Percentiles rank a stretch among this genome's conserved stretches.
Conservation (phyloP, 2,329 filamentous ascomycete species). For the Trichoderma endophyticum region DNA sequence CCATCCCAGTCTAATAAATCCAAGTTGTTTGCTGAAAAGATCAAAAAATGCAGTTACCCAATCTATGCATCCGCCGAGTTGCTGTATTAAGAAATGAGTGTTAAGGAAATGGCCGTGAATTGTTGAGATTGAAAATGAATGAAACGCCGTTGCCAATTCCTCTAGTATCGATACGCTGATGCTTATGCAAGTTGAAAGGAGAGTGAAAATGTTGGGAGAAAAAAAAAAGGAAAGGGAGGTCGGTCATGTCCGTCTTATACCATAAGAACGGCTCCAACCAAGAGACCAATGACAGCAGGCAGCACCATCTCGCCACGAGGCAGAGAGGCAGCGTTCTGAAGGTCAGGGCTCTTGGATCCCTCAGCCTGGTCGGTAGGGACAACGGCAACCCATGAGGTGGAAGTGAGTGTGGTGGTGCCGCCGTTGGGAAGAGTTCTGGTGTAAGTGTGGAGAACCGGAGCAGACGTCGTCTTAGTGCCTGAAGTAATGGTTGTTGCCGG, state of each 20-base stretch:
- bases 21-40: not conserved
- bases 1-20: slow-evolving; percentile 19
- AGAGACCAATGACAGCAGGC: slow-evolving; percentile 28
- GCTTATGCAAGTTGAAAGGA: not conserved
- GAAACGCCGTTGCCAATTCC: slow-evolving; percentile 16
- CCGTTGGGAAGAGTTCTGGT: slow-evolving; percentile 48
- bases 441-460: slow-evolving; percentile 37
- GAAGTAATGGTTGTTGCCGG: slow-evolving; percentile 31
- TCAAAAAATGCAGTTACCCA: slow-evolving; percentile 7
- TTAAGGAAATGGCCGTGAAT: slow-evolving; percentile 15
- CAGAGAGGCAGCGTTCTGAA: slow-evolving; percentile 38
- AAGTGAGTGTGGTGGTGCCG: slow-evolving; percentile 44
- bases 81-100: slow-evolving; percentile 6
- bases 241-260: slow-evolving; percentile 21
- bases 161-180: not conserved
- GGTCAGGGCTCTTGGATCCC: slow-evolving; percentile 30
- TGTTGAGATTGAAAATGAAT: slow-evolving; percentile 4
- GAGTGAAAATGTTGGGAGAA: not conserved
- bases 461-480: slow-evolving; percentile 35
- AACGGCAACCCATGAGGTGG: slow-evolving; percentile 48
- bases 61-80: slow-evolving; percentile 14
- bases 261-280: slow-evolving; percentile 31
- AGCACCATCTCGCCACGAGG: slow-evolving; percentile 26
- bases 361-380: slow-evolving; percentile 35
- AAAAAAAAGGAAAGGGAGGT: not conserved